Evolutionary conservation across 2,329 filamentous ascomycete genomes (phyloP).

Genomic region (Domatiomyces globalis): DNA sequence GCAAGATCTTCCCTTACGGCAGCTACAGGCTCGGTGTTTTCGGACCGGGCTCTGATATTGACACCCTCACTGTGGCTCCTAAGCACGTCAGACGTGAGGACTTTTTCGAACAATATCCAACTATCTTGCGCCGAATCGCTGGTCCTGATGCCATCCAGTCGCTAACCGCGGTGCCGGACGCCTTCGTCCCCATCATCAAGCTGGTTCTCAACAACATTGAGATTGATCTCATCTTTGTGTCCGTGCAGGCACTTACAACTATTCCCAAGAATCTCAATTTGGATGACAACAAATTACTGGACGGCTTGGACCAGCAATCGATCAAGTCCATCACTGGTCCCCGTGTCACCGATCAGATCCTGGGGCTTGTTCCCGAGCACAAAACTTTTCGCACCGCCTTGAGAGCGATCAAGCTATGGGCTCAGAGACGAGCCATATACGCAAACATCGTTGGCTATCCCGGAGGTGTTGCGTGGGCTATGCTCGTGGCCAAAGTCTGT

Average conservation of each 20-base stretch:
- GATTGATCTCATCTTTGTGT: conserved; percentile 84
- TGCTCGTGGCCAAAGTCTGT: conserved; percentile 90
- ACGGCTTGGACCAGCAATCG: conserved; percentile 74
- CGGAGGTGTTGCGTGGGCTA: conserved; percentile 93
- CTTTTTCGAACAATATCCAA: conserved; percentile 84
- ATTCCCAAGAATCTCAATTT: conserved; percentile 61
- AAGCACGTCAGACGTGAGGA: conserved; percentile 79
- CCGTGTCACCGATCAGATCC: conserved; percentile 82
- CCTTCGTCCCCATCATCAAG: conserved; percentile 95
- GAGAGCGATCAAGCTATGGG: conserved; percentile 92
- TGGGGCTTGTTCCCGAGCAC: conserved; percentile 74
- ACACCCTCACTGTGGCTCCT: conserved; percentile 83
- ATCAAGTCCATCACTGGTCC: conserved; percentile 87
- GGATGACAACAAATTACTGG: conserved; percentile 69
- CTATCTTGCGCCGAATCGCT: conserved; percentile 60
- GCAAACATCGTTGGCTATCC: conserved; percentile 94
- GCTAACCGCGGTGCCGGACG: conserved; percentile 71
- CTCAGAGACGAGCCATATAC: conserved; percentile 79
- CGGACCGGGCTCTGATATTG: conserved; percentile 89
- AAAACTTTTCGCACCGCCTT: conserved; percentile 81
- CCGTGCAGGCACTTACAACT: conserved; percentile 54
- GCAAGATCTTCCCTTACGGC: conserved; percentile 89
- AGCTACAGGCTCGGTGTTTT: conserved; percentile 91
- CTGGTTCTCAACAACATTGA: conserved; percentile 82
- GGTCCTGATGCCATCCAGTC: conserved; percentile 68